phyloP scores from a whole-genome alignment of 2,329 filamentous ascomycete species.

The Gnomoniopsis sp. region DNA sequence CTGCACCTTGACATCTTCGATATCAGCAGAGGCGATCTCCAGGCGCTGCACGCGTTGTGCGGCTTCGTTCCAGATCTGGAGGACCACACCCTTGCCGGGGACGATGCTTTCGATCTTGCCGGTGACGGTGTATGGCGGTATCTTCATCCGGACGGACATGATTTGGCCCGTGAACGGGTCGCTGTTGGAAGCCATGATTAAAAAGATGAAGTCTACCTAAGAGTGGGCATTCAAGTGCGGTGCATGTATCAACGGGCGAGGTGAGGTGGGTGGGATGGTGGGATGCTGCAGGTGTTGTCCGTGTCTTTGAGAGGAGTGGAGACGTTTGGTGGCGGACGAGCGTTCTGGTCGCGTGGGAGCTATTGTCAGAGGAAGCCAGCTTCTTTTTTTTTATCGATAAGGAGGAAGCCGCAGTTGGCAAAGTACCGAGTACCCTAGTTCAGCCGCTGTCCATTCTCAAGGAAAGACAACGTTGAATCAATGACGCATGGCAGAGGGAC shows the following conservation, averaged over 20 bases:
- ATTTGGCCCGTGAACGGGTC: conserved; percentile 9
- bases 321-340: background rate
- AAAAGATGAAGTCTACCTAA: background rate
- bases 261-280: background rate
- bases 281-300: background rate
- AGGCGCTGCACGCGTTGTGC: conserved; percentile 7
- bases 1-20: conserved; percentile 15
- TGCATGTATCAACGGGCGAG: background rate
- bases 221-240: background rate
- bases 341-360: conserved; percentile 9
- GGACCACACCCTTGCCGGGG: conserved; percentile 12
- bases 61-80: conserved; percentile 14
- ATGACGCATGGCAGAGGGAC: no score
- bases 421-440: no score
- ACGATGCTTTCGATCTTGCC: conserved; percentile 16
- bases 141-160: conserved; percentile 15
- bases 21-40: conserved; percentile 12
- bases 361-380: conserved; percentile 1
- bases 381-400: conserved; percentile 19
- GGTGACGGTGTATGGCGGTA: conserved; percentile 14
- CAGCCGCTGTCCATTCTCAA: no score
- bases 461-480: no score
- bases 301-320: background rate
- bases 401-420: background rate
- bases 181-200: conserved; percentile 6